These are phyloP conservation scores for Macrophomina phaseolina DNA, from an alignment of 2,329 filamentous ascomycete species.

Conservation along the genomic window DNA sequence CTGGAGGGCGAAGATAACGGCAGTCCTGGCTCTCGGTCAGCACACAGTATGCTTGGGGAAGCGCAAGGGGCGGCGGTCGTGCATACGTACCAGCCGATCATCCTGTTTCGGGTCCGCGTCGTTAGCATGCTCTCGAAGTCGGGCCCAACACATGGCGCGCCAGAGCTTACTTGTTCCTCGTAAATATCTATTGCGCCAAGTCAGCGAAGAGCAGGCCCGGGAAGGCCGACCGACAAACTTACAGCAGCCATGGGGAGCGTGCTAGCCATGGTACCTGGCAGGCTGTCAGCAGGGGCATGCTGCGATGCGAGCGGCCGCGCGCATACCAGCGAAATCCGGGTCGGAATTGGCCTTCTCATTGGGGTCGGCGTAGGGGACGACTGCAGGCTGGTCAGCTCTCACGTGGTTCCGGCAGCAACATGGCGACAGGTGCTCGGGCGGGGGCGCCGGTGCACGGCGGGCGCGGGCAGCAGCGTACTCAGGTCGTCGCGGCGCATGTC, in stretches of 20 bases:
- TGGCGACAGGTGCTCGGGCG: conserved; percentile 22
- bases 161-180: conserved; percentile 74
- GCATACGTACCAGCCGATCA: conserved; percentile 65
- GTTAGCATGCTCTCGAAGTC: conserved; percentile 18
- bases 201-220: conserved; percentile 32
- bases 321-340: conserved; percentile 72
- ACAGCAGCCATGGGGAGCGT: conserved; percentile 92
- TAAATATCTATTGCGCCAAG: conserved; percentile 71
- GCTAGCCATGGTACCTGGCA: conserved; percentile 67
- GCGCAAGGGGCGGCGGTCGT: conserved; percentile 10
- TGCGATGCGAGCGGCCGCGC: not conserved
- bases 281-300: not conserved
- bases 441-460: not conserved
- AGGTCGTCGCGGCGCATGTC: conserved; percentile 78
- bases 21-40: conserved; percentile 59
- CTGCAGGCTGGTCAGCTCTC: conserved; percentile 52
- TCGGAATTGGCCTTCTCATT: conserved; percentile 64
- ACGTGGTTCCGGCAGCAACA: conserved; percentile 16
- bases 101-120: conserved; percentile 48
- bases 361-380: conserved; percentile 89
- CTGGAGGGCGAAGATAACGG: conserved; percentile 76
- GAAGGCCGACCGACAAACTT: conserved; percentile 41
- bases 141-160: not conserved
- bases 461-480: conserved; percentile 57
- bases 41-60: conserved; percentile 9